Base-by-base conservation (phyloP, 331 rosid species). In the Telfairia occidentalis region DNA sequence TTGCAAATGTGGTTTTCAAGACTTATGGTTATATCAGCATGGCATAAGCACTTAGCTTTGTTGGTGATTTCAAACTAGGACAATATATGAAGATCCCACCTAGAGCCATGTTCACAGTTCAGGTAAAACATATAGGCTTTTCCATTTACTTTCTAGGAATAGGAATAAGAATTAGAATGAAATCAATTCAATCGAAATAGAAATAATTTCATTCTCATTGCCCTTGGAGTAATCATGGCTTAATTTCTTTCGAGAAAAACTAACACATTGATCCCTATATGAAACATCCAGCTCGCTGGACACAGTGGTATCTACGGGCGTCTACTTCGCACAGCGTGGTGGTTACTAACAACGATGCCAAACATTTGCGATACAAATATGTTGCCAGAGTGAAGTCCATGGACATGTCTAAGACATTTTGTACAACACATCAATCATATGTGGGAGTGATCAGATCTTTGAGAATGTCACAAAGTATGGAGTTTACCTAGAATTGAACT, bases 371-470 rank as follows among this genome's bases (percentile, higher is more conserved):
- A 91, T 26, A 35, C 45, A 8, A 0, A 52, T 0, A 9, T 29
- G 9, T 73, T 94, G 57, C 90, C 97, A 0, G 77, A 46, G 5
- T 95, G 95, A 16, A 91, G 96, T 79, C 96, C 96, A 13, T 94
- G 98, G 98, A 89, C 92, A 35, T 94, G 98, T 65, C 97, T 95
- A 89, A 10, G 90, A 81, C 23, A 95, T 94, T 69, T 94, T 94
- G 67, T 94, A 88, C 78, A 86, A 83, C 64, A 97, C 98, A 19
- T 94, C 97, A 10, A 86, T 93, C 78, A 93, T 93, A 52, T 91
- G 97, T n/a, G 98, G 97, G 98, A 53, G 74, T 94, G 0, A 83
- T 88, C 5, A 95, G 97, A 1, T 96, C 97, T 1, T 42, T 74
- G 3, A 83, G 88, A 61, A 94, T 94, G 97, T 91, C 29, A 65